Evolutionary conservation across 441 rosid species (phyloP).

Genomic region (Viola pubescens): DNA sequence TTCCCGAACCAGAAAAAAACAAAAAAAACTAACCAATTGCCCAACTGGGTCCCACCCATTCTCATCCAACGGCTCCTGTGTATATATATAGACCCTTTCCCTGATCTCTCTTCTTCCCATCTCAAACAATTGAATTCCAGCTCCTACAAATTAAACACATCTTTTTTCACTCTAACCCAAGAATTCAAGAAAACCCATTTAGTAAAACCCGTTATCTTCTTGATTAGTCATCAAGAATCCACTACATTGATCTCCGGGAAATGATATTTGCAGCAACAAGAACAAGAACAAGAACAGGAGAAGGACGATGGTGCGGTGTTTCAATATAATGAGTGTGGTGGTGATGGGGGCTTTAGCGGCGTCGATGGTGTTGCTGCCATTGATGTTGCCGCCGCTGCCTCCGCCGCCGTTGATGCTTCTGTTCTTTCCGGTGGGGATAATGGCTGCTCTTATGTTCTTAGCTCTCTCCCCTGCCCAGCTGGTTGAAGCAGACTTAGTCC

Average conservation of each 20-base stretch:
- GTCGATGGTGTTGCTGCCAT: slow-evolving; percentile 33
- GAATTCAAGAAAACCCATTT: not conserved
- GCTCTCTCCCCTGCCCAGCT: slow-evolving; percentile 34
- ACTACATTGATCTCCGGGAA: slow-evolving; percentile 4
- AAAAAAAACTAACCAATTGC: slow-evolving; percentile 3
- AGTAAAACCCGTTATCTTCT: too few species aligned
- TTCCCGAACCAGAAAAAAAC: not conserved
- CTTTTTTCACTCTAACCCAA: not conserved
- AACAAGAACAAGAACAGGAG: not conserved
- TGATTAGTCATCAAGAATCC: too few species aligned
- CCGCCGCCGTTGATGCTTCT: slow-evolving; percentile 46
- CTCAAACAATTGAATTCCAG: too few species aligned
- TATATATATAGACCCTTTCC: not conserved
- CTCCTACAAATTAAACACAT: too few species aligned
- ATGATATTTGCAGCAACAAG: slow-evolving; percentile 18
- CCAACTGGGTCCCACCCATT: not conserved
- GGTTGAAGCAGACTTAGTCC: slow-evolving; percentile 11
- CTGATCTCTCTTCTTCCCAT: not conserved
- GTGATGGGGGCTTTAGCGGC: slow-evolving; percentile 26
- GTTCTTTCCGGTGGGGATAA: slow-evolving; percentile 43
- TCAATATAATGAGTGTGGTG: slow-evolving; percentile 20
- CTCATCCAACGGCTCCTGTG: not conserved
- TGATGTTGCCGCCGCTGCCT: slow-evolving; percentile 43
- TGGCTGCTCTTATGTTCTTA: slow-evolving; percentile 48
- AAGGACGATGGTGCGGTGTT: slow-evolving; percentile 23